Percentiles rank a stretch among this genome's conserved stretches.
These are phyloP conservation scores for Bruguiera gymnorhiza DNA, from an alignment of 345 rosid species.

Conservation along the genomic window DNA sequence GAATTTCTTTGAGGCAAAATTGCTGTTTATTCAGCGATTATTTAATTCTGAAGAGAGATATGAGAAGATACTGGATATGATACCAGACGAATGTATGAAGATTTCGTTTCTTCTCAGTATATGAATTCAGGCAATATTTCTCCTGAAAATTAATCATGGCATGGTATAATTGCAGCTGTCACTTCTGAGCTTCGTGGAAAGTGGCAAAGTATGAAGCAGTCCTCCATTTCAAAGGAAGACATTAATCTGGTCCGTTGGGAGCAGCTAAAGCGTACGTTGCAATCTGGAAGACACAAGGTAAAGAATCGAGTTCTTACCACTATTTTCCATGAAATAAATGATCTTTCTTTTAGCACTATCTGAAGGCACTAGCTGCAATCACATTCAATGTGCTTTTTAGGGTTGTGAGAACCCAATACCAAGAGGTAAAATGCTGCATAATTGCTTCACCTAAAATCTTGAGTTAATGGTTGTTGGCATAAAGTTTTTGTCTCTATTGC, in stretches of 20 bases:
- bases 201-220: conserved; percentile 65
- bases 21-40: conserved; percentile 60
- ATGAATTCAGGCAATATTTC: not conserved
- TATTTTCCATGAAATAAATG: not conserved
- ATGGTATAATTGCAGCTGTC: conserved; percentile 43
- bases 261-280: conserved; percentile 64
- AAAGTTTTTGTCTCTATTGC: no score
- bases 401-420: not conserved
- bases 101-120: not conserved
- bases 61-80: conserved; percentile 81
- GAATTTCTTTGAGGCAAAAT: conserved; percentile 64
- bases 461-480: no score
- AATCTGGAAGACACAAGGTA: conserved; percentile 77
- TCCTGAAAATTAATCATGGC: not conserved
- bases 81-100: conserved; percentile 68
- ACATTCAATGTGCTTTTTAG: not conserved
- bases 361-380: not conserved
- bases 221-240: conserved; percentile 62
- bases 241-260: conserved; percentile 69
- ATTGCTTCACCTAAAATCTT: no score
- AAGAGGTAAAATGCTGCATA: not conserved
- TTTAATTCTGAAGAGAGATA: conserved; percentile 73
- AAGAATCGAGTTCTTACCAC: not conserved
- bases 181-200: conserved; percentile 74
- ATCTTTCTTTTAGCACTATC: not conserved